Conservation (phyloP, 2,329 filamentous ascomycete species). For the Diaporthe destruens region DNA sequence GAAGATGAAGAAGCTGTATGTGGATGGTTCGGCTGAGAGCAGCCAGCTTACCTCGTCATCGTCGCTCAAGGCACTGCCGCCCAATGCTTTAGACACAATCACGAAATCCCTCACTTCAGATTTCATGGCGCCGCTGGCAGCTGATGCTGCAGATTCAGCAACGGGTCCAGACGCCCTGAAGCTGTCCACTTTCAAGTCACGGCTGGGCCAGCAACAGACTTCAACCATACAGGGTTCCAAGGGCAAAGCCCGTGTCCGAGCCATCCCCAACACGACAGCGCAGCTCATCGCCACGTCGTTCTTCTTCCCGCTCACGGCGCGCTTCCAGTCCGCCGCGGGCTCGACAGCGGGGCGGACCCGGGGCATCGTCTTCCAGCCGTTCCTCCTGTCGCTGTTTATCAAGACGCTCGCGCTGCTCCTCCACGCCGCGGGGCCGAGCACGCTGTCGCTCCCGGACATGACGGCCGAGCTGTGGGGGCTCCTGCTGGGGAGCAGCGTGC, state of each 20-base stretch:
- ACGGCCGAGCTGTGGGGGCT: conserved; percentile 88
- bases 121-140: conserved; percentile 86
- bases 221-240: conserved; percentile 53
- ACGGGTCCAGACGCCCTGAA: conserved; percentile 89
- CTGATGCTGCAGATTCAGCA: conserved; percentile 81
- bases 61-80: conserved; percentile 63
- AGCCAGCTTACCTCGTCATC: conserved; percentile 48
- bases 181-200: conserved; percentile 87
- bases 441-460: conserved; percentile 80
- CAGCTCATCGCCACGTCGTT: conserved; percentile 80
- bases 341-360: conserved; percentile 55
- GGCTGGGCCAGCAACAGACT: conserved; percentile 72
- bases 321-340: conserved; percentile 77
- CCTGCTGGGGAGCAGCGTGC: conserved; percentile 73
- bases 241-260: conserved; percentile 57
- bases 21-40: conserved; percentile 50
- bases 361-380: conserved; percentile 78
- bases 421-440: conserved; percentile 85
- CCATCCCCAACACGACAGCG: conserved; percentile 82
- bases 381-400: conserved; percentile 82
- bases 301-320: conserved; percentile 87
- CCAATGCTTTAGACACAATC: conserved; percentile 75
- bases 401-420: conserved; percentile 88
- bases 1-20: conserved; percentile 79
- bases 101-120: conserved; percentile 75